Conservation (phyloP, 2,329 filamentous ascomycete species). For the Aureobasidium melanogenum region DNA sequence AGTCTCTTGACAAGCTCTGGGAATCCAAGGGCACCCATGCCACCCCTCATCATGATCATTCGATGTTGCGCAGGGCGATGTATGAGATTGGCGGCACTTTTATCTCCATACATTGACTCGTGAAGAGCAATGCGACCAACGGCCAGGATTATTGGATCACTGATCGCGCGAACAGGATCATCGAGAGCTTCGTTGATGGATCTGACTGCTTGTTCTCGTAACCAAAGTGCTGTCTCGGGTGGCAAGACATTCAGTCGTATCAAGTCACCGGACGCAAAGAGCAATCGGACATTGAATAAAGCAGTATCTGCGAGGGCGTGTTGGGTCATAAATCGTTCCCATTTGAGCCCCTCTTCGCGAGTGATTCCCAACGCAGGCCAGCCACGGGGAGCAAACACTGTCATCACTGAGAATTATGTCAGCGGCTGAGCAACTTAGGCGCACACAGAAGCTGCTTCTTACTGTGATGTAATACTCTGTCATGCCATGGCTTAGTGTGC, state of each 20-base stretch:
- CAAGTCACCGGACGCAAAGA: conserved; percentile 26
- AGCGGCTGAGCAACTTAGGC: background rate
- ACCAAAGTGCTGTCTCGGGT: conserved; percentile 31
- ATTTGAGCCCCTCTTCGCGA: conserved; percentile 27
- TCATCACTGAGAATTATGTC: conserved; percentile 18
- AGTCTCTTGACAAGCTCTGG: conserved; percentile 25
- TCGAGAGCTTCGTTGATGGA: conserved; percentile 35
- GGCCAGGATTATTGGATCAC: conserved; percentile 39
- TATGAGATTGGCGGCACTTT: conserved; percentile 20
- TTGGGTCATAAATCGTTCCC: conserved; percentile 32
- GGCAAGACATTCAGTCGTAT: conserved; percentile 28
- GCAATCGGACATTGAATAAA: conserved; percentile 25
- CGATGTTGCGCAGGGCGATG: conserved; percentile 26
- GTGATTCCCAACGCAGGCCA: conserved; percentile 26
- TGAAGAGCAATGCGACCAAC: conserved; percentile 31
- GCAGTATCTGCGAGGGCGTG: conserved; percentile 25
- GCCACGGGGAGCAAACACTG: conserved; percentile 25
- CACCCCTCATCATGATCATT: conserved; percentile 26
- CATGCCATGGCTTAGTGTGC: conserved; percentile 23
- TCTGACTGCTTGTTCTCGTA: conserved; percentile 37
- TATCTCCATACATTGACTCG: conserved; percentile 27
- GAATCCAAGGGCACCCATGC: conserved; percentile 22
- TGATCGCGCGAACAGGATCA: conserved; percentile 23
- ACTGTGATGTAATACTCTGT: conserved; percentile 23
- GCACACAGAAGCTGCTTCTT: conserved; percentile 10